Conservation (phyloP, 495 filamentous ascomycete genomes). For the Talaromyces thailandensis region DNA sequence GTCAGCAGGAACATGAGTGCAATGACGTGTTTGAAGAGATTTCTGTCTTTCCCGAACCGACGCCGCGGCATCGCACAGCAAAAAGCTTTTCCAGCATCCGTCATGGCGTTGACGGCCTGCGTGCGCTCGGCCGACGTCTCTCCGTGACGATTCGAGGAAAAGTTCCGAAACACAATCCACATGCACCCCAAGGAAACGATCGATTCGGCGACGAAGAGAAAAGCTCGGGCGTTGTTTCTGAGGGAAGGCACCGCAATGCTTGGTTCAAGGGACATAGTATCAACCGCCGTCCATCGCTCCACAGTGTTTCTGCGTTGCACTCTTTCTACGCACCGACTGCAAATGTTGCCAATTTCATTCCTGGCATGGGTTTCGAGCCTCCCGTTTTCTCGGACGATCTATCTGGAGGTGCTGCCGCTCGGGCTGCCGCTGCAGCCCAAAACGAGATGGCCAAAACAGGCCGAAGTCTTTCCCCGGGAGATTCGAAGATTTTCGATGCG, state of each 20-base stretch:
- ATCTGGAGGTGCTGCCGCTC: slow-evolving; percentile 59
- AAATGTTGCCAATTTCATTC: slow-evolving; percentile 22
- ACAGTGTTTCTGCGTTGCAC: slow-evolving; percentile 31
- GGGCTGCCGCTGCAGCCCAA: slow-evolving; percentile 60
- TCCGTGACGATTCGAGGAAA: slow-evolving; percentile 36
- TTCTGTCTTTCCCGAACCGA: slow-evolving; percentile 24
- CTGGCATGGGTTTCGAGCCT: slow-evolving; percentile 29
- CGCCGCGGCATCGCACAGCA: slow-evolving; percentile 27
- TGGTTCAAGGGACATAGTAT: slow-evolving; percentile 23
- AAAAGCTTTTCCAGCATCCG: slow-evolving; percentile 40
- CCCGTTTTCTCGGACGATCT: slow-evolving; percentile 30
- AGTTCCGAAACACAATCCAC: slow-evolving; percentile 26
- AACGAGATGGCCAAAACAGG: slow-evolving; percentile 47
- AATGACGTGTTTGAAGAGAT: slow-evolving; percentile 27
- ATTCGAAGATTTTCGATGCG: slow-evolving; percentile 29
- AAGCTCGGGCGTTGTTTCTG: background rate
- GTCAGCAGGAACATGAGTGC: slow-evolving; percentile 11
- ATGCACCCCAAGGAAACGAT: slow-evolving; percentile 7
- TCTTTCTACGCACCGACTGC: slow-evolving; percentile 28
- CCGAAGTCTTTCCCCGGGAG: slow-evolving; percentile 20
- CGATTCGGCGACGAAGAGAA: background rate
- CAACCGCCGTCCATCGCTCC: slow-evolving; percentile 30
- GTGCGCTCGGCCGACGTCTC: slow-evolving; percentile 34
- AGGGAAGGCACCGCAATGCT: slow-evolving; percentile 9
- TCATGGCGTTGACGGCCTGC: slow-evolving; percentile 36